These are phyloP conservation scores for Monosporascus sp. DNA, from an alignment of 2,329 filamentous ascomycete genomes.

Conservation along the genomic window DNA sequence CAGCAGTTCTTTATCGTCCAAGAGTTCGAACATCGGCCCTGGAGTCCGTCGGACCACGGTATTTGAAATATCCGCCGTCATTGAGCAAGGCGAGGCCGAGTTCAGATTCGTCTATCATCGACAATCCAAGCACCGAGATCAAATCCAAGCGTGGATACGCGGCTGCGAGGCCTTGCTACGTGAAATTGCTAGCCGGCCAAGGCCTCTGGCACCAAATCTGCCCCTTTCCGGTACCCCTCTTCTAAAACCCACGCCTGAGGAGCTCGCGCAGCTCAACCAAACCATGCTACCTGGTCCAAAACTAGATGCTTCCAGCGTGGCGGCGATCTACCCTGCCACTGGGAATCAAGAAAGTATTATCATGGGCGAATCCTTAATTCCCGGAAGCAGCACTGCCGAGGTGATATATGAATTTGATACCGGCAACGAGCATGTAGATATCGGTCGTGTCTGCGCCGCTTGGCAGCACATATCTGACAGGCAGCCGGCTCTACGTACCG, in stretches of 20 bases:
- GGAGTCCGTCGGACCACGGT: slow-evolving; percentile 43
- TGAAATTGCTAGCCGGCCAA: slow-evolving; percentile 37
- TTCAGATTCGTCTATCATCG: slow-evolving; percentile 42
- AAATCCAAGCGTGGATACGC: slow-evolving; percentile 42
- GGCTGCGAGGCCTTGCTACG: slow-evolving; percentile 41
- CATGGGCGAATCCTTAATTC: slow-evolving; percentile 37
- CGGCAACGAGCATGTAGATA: slow-evolving; percentile 34
- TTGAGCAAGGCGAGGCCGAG: slow-evolving; percentile 40
- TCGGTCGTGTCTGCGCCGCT: slow-evolving; percentile 40
- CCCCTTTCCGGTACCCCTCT: slow-evolving; percentile 46
- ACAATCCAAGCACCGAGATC: slow-evolving; percentile 35
- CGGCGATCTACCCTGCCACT: slow-evolving; percentile 44
- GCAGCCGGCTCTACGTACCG: slow-evolving; percentile 42
- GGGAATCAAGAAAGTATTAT: slow-evolving; percentile 45
- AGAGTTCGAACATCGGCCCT: slow-evolving; percentile 39
- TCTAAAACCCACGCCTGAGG: slow-evolving; percentile 42
- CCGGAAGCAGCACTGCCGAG: slow-evolving; percentile 38
- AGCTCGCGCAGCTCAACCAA: slow-evolving; percentile 38
- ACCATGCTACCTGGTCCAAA: slow-evolving; percentile 36
- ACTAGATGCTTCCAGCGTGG: slow-evolving; percentile 40
- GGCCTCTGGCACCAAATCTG: slow-evolving; percentile 39
- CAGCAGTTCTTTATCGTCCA: slow-evolving; percentile 31
- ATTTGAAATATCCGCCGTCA: slow-evolving; percentile 45
- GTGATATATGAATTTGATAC: slow-evolving; percentile 44
- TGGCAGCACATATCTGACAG: slow-evolving; percentile 45